Conservation (phyloP, 495 filamentous ascomycete species). For the Jackrogersella multiformis region DNA sequence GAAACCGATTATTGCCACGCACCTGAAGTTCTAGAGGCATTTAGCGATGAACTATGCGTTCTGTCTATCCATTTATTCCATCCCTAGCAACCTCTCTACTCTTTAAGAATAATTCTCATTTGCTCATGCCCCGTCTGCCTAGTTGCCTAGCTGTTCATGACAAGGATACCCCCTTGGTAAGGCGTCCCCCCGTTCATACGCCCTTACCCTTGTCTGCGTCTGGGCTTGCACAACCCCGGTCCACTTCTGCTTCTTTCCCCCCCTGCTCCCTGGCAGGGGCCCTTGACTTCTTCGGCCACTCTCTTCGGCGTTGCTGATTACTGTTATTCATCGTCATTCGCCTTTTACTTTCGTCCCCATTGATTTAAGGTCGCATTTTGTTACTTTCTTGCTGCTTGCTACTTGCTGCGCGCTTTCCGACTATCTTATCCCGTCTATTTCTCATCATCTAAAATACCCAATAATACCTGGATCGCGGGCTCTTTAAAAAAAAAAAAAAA, state of each 20-base stretch:
- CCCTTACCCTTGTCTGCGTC: slow-evolving; percentile 38
- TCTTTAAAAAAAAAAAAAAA: too few species aligned
- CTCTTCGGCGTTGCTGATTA: slow-evolving; percentile 44
- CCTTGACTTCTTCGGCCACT: slow-evolving; percentile 41
- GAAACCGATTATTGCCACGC: slow-evolving; percentile 27
- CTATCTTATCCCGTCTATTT: slow-evolving; percentile 33
- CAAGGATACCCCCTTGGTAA: slow-evolving; percentile 26
- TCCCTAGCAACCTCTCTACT: slow-evolving; percentile 4
- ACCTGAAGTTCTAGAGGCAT: slow-evolving; percentile 21
- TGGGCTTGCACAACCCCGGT: slow-evolving; percentile 40
- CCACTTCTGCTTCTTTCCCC: slow-evolving; percentile 11
- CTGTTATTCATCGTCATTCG: slow-evolving; percentile 42
- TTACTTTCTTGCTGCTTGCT: slow-evolving; percentile 35
- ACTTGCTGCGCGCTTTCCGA: slow-evolving; percentile 41
- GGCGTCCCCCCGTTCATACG: slow-evolving; percentile 25
- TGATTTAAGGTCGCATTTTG: slow-evolving; percentile 42
- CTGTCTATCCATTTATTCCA: slow-evolving; percentile 16
- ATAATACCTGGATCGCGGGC: slow-evolving; percentile 31
- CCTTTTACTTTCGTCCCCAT: slow-evolving; percentile 34
- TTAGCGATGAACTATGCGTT: slow-evolving; percentile 30
- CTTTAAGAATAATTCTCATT: slow-evolving; percentile 14
- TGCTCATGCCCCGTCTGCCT: slow-evolving; percentile 14
- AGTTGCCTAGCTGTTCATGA: slow-evolving; percentile 15
- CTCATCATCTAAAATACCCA: slow-evolving; percentile 23
- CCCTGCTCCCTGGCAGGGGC: slow-evolving; percentile 33